Evolutionary conservation across 768 basidiomycete genomes (phyloP).

Genomic region (Pleurotus tuber-regium): DNA sequence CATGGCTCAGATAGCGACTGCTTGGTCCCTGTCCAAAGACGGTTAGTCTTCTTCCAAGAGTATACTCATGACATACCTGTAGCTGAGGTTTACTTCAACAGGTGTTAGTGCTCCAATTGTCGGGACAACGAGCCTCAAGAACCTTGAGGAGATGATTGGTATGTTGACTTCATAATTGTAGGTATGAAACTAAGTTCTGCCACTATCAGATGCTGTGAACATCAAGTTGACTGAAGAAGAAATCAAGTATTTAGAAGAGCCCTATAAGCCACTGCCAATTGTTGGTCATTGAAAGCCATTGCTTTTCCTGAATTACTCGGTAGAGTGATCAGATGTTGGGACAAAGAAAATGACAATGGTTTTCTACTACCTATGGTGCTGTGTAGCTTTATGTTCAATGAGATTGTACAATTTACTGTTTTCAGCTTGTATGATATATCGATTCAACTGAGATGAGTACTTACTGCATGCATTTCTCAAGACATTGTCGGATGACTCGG

Average conservation of each 20-base stretch:
- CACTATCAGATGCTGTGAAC: conserved; percentile 35
- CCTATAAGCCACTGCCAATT: conserved; percentile 44
- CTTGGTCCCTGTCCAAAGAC: conserved; percentile 45
- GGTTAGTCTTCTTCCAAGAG: neutral
- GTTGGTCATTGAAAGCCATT: conserved; percentile 45
- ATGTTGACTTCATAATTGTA: conserved; percentile 2
- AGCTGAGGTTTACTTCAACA: conserved; percentile 9
- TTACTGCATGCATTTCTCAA: no score
- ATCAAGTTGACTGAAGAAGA: conserved; percentile 55
- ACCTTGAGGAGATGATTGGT: conserved; percentile 53
- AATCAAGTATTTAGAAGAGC: conserved; percentile 51
- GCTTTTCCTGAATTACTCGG: no score
- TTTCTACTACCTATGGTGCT: no score
- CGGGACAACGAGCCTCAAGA: conserved; percentile 49
- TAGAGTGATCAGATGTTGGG: no score
- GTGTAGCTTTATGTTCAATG: no score
- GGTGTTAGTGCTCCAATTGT: conserved; percentile 59
- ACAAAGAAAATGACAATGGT: no score
- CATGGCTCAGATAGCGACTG: conserved; percentile 58
- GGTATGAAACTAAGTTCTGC: neutral
- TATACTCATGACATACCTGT: neutral
- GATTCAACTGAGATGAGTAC: no score
- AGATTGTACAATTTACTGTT: no score
- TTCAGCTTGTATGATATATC: no score
- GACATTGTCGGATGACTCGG: no score